Base-by-base conservation (phyloP, 2,329 filamentous ascomycete genomes). In the Drechslerella stenobrocha region DNA sequence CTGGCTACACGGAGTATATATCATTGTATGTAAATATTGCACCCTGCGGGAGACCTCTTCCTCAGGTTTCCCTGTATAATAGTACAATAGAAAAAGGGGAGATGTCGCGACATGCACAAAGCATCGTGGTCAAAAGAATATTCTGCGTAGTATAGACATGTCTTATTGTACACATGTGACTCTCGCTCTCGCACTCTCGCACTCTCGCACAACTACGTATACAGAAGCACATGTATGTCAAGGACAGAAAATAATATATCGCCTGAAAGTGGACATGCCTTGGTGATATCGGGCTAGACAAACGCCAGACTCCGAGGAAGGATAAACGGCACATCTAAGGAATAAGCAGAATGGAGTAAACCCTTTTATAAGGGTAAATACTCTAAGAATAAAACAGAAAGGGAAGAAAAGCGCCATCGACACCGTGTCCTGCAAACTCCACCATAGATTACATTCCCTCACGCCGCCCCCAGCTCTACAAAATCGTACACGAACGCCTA, bases 41-140 rank as follows among this genome's bases (percentile, higher is more conserved):
- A 37, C 42, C 2, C 3, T 34, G 37, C 51, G 60, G 42, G 50
- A 65, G 22, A 37, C 48, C 28, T 37, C 45, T 55, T 52, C 52
- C 50, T 37, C 47, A 57, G 24, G 44, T 52, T 60, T 55, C 55
- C 46, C 50, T 67, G 63, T 67, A 67, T 67, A 67, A 55, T 67
- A 67, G 53, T 67, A 56, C 50, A 34, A 56, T 67, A 59, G 52
- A 67, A 60, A 58, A 37, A n/a, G 20, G 26, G 47, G 32, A 63
- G 18, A 28, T 28, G 48, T 58, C 30, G 48, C 40, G 48, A 20
- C 3, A 15, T 37, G 34, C n/a, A 11, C n/a, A 37, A 6, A 15
- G 15, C 4, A 37, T 6, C 7, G 7, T 6, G 15, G 15, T n/a
- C 34, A 37, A n/a, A 37, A 37, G 34, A 6, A 37, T 6, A n/a